These are phyloP conservation scores for Acacia melanoxylon DNA, from an alignment of 306 rosid species.

Conservation along the genomic window DNA sequence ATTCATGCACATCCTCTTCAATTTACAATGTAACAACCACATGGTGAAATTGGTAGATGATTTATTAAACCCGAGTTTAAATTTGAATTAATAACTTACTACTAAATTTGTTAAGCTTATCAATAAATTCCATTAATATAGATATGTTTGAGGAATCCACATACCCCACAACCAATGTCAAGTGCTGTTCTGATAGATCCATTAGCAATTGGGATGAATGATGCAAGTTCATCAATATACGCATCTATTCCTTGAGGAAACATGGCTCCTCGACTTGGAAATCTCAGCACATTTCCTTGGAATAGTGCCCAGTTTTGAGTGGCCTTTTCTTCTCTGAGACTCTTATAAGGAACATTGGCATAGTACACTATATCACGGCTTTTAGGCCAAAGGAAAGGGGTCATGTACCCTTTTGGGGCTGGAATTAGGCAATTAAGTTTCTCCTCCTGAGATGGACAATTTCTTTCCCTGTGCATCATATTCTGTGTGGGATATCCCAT, in stretches of 20 bases:
- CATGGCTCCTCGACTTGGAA: slow-evolving; percentile 98
- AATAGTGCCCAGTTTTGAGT: slow-evolving; percentile 81
- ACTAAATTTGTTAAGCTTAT: background rate
- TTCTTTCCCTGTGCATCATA: slow-evolving; percentile 91
- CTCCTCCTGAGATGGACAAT: slow-evolving; percentile 81
- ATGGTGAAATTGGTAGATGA: background rate
- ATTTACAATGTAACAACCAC: slow-evolving; percentile 5
- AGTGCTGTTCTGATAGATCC: slow-evolving; percentile 91
- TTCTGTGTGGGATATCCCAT: slow-evolving; percentile 89
- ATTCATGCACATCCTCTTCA: slow-evolving; percentile 10
- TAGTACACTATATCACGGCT: slow-evolving; percentile 82
- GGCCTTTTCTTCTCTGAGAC: slow-evolving; percentile 86
- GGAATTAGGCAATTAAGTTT: slow-evolving; percentile 88
- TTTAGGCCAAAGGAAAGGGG: slow-evolving; percentile 96
- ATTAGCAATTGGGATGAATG: slow-evolving; percentile 80
- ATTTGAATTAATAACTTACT: background rate
- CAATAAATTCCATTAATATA: no score
- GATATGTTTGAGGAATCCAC: slow-evolving; percentile 21
- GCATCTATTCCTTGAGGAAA: slow-evolving; percentile 96
- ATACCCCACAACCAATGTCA: slow-evolving; percentile 97
- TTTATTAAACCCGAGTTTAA: background rate
- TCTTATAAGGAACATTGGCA: slow-evolving; percentile 81
- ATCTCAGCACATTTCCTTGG: slow-evolving; percentile 82
- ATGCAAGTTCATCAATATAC: slow-evolving; percentile 85
- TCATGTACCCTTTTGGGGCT: slow-evolving; percentile 75